Evolutionary conservation across 495 filamentous ascomycete genomes (phyloP).

Genomic region (Daldinia grandis): DNA sequence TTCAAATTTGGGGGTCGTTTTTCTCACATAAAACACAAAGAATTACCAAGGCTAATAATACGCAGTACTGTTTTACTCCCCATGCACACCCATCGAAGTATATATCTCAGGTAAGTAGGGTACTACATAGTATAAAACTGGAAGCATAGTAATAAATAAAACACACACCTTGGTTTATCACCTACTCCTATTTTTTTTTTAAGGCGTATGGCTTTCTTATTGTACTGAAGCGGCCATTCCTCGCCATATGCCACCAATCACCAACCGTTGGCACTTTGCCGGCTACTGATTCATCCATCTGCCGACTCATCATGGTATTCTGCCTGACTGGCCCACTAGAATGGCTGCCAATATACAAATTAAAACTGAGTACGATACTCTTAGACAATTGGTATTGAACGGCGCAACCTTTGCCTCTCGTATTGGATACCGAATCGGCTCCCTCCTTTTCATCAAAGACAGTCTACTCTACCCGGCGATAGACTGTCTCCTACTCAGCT

Average conservation of each 20-base stretch:
- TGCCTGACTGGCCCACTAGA: not conserved
- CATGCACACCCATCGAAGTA: not conserved
- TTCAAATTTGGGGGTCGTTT: too few species aligned
- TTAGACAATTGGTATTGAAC: conserved; percentile 11
- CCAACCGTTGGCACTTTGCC: not conserved
- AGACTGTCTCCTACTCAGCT: conserved; percentile 6
- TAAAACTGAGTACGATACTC: conserved; percentile 13
- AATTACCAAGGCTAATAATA: not conserved
- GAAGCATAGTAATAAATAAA: not conserved
- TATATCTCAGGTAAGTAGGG: not conserved
- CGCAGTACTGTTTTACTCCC: not conserved
- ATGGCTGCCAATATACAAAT: conserved; percentile 37
- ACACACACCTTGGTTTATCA: not conserved
- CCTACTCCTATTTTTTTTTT: not conserved
- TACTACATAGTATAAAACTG: not conserved
- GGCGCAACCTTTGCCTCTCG: not conserved
- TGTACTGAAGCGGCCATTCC: conserved; percentile 11
- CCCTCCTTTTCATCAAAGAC: conserved; percentile 11
- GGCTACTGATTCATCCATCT: conserved; percentile 5
- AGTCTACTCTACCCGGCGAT: conserved; percentile 9
- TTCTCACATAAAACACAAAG: too few species aligned
- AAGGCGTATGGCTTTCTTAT: conserved; percentile 4
- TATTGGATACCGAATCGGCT: conserved; percentile 3
- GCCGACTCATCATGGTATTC: conserved; percentile 19
- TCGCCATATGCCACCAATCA: conserved; percentile 3